Conservation (phyloP, 2,329 filamentous ascomycete species). For the Ampelomyces quisqualis region DNA sequence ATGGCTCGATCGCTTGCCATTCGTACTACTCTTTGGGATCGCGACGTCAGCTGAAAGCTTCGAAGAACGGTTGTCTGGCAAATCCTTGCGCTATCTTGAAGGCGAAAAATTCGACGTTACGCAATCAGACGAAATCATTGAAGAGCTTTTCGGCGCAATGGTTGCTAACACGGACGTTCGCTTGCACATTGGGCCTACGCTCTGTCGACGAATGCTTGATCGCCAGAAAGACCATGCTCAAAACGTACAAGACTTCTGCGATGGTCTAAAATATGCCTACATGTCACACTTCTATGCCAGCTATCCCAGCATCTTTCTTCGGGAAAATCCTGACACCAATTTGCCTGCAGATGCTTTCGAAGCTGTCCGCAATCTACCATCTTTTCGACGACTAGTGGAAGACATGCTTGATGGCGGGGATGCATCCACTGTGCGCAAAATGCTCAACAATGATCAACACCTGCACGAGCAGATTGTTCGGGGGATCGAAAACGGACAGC, state of each 20-base stretch:
- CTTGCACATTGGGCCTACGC: slow-evolving; percentile 63
- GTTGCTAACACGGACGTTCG: slow-evolving; percentile 60
- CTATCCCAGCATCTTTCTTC: slow-evolving; percentile 65
- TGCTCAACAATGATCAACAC: slow-evolving; percentile 62
- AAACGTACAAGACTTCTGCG: slow-evolving; percentile 70
- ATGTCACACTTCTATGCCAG: slow-evolving; percentile 87
- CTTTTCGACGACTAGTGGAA: slow-evolving; percentile 55
- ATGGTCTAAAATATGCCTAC: slow-evolving; percentile 73
- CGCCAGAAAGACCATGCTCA: slow-evolving; percentile 76
- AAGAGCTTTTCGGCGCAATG: slow-evolving; percentile 67
- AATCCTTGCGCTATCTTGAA: slow-evolving; percentile 65
- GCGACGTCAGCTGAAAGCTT: slow-evolving; percentile 80
- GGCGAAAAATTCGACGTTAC: slow-evolving; percentile 77
- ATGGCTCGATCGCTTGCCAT: slow-evolving; percentile 75
- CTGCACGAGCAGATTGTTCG: slow-evolving; percentile 51
- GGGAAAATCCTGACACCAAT: slow-evolving; percentile 34
- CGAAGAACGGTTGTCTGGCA: slow-evolving; percentile 70
- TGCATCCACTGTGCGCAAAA: slow-evolving; percentile 49
- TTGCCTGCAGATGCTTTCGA: slow-evolving; percentile 65
- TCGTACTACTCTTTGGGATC: slow-evolving; percentile 75
- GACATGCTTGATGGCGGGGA: slow-evolving; percentile 42
- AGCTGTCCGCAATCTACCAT: slow-evolving; percentile 66
- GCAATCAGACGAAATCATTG: slow-evolving; percentile 69
- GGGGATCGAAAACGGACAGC: slow-evolving; percentile 40
- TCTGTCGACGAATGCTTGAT: slow-evolving; percentile 66